Conservation (phyloP, 805 yeast species). For the Metschnikowia lachancei region DNA sequence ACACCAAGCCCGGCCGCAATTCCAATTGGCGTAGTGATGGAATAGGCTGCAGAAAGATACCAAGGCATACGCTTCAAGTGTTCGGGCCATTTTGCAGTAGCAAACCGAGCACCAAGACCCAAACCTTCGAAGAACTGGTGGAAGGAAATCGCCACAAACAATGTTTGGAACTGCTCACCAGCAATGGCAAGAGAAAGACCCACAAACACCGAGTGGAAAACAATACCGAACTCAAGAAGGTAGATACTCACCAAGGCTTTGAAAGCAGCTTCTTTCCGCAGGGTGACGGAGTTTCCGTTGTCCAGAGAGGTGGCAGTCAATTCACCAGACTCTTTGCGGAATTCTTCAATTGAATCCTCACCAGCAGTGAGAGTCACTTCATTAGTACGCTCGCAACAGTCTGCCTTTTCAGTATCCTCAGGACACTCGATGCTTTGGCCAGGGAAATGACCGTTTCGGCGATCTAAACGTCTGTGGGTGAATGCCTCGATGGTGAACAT, state of each 20-base stretch:
- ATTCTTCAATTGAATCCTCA: conserved; percentile 3
- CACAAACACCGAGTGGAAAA: conserved; percentile 35
- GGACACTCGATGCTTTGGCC: neutral
- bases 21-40: conserved; percentile 66
- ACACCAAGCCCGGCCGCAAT: conserved; percentile 79
- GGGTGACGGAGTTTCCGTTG: neutral
- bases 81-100: conserved; percentile 28
- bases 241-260: conserved; percentile 15
- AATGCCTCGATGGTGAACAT: conserved; percentile 32
- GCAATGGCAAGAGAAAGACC: conserved; percentile 34
- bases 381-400: neutral
- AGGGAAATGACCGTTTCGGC: conserved; percentile 2
- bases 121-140: conserved; percentile 36
- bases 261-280: conserved; percentile 12
- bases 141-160: conserved; percentile 30
- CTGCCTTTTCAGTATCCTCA: neutral
- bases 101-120: conserved; percentile 32
- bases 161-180: conserved; percentile 28
- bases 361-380: neutral
- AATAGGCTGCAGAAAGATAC: conserved; percentile 17
- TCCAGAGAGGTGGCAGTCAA: conserved; percentile 1
- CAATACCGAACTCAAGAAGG: conserved; percentile 31
- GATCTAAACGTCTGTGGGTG: conserved; percentile 12
- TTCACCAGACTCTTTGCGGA: conserved; percentile 1
- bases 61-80: conserved; percentile 17